Base-by-base conservation (phyloP, 2,329 filamentous ascomycete species). In the Cadophora luteo-olivacea region DNA sequence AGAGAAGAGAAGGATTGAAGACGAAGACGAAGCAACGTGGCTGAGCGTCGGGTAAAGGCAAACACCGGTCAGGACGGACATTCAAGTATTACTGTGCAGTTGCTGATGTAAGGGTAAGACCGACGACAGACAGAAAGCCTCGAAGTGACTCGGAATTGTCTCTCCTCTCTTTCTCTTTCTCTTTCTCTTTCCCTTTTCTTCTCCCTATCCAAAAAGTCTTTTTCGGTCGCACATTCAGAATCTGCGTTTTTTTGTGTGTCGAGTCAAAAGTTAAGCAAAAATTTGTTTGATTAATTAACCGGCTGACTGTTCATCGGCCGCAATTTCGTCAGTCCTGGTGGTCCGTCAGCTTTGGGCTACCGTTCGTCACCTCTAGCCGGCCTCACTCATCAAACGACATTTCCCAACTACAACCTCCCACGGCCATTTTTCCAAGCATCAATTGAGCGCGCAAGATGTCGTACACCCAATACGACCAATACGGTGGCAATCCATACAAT, bases 401-500 rank as follows among this genome's bases (percentile, higher is more conserved):
- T 52, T n/a, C 12, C 7, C 45, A 33, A 36, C 61, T 33, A 36
- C 61, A 38, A 64, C 16, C 19, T n/a, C 16, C 4, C 33, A 57
- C n/a, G 36, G 33, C 36, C 22, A 45, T 57, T 61, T 38, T 29
- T 16, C 68, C 48, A n/a, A 55, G 60, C 61, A 72, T 74, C 71
- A 74, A 73, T 75, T 71, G 72, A 68, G 66, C 66, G 67, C 83
- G 71, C 85, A 74, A 65, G 24, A 90, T 91, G 88, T 87, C 87
- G 73, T 86, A 88, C 81, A 81, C 83, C 72, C 85, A 87, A 76
- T 90, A 91, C 78, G 83, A 86, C 72, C 84, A 86, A 60, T 75
- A 77, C 61, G 75, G 75, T 71, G 77, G 77, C 71, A 91, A 91
- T 77, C 89, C 89, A 49, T 92, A 92, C 78, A 82, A 85, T 70